These are phyloP conservation scores for Neltuma alba DNA, from an alignment of 306 rosid species.

Conservation along the genomic window DNA sequence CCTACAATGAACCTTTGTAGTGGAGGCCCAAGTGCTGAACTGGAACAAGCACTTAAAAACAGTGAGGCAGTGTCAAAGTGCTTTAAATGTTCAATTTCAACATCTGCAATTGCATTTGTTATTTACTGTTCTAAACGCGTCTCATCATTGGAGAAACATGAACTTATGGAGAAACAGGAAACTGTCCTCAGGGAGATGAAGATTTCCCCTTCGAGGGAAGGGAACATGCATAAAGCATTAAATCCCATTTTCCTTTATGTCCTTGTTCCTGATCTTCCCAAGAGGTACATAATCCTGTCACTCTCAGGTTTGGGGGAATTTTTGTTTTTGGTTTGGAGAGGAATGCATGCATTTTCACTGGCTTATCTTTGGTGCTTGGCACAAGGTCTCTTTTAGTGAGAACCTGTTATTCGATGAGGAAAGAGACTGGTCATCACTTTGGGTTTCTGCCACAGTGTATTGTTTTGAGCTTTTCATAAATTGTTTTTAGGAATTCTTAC, in stretches of 20 bases:
- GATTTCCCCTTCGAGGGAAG: constrained; percentile 42
- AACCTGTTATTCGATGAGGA: not conserved
- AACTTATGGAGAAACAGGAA: constrained; percentile 61
- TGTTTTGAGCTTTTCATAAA: too few species aligned
- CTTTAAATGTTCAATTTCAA: constrained; percentile 76
- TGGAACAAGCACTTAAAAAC: constrained; percentile 79
- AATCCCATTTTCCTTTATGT: constrained; percentile 70
- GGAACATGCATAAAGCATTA: constrained; percentile 39
- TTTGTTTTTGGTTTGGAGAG: not conserved
- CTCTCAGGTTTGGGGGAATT: not conserved
- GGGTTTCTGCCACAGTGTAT: too few species aligned
- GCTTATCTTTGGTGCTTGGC: not conserved
- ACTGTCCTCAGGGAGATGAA: constrained; percentile 58
- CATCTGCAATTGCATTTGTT: constrained; percentile 65
- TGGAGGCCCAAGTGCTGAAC: constrained; percentile 71
- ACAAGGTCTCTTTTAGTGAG: not conserved
- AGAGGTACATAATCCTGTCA: constrained; percentile 52
- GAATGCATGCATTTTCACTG: not conserved
- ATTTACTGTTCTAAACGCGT: constrained; percentile 69
- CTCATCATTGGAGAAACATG: constrained; percentile 49
- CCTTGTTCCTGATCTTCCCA: constrained; percentile 86
- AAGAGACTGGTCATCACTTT: not conserved
- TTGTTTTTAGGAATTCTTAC: too few species aligned
- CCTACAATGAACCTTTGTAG: constrained; percentile 82
- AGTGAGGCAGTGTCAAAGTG: constrained; percentile 90